These are phyloP conservation scores for Trypanosoma brucei DNA, from an alignment of 208 protist species.

Conservation along the genomic window DNA sequence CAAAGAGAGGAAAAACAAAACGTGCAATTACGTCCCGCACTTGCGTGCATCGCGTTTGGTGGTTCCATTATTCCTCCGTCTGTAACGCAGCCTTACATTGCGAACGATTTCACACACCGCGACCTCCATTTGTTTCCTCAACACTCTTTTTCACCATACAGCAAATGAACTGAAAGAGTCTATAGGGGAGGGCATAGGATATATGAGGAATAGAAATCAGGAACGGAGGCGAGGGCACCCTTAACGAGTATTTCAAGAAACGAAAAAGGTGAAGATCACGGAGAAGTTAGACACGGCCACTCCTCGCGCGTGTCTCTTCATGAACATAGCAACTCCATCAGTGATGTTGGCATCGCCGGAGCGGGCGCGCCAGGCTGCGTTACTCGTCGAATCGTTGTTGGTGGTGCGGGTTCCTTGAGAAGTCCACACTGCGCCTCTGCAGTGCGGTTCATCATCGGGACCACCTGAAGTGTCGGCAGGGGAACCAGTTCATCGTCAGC, in stretches of 20 bases:
- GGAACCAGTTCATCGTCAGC: slow-evolving; percentile 56
- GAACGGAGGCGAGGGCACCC: too few species aligned
- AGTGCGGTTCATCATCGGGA: slow-evolving; percentile 43
- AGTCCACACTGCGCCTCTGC: slow-evolving; percentile 63
- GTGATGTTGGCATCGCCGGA: slow-evolving; percentile 64
- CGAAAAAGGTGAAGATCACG: neutral
- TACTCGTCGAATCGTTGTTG: slow-evolving; percentile 43
- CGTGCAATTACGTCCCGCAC: too few species aligned
- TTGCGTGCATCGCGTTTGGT: too few species aligned
- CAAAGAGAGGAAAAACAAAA: too few species aligned
- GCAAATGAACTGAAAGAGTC: too few species aligned
- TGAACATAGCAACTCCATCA: slow-evolving; percentile 72
- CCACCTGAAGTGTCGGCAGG: slow-evolving; percentile 50
- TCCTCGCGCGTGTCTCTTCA: slow-evolving; percentile 10
- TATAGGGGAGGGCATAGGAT: too few species aligned
- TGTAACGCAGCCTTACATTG: too few species aligned
- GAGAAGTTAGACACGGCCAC: neutral
- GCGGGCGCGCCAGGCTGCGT: slow-evolving; percentile 61
- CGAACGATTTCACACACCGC: too few species aligned
- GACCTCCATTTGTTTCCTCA: too few species aligned
- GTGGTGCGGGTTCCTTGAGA: slow-evolving; percentile 71
- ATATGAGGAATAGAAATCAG: too few species aligned
- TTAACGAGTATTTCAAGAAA: neutral
- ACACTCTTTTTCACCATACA: too few species aligned
- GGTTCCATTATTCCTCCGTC: too few species aligned